Evolutionary conservation across 2,329 filamentous ascomycete genomes (phyloP), one percentile per base, ranked within the genome.

Genomic region (Monosporascus ibericus): DNA sequence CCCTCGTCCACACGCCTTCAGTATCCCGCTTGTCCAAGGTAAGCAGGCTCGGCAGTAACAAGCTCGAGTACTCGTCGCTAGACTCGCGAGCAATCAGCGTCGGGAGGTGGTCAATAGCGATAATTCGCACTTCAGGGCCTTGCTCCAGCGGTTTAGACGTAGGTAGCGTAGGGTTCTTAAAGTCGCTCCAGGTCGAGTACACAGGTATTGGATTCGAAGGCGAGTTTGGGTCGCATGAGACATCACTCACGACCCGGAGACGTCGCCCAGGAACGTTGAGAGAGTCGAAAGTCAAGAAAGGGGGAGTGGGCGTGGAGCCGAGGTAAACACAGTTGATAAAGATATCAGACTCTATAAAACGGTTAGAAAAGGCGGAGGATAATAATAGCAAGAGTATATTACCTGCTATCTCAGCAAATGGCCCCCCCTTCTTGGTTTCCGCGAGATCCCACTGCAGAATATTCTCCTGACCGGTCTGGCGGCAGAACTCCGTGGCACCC

Each of bases 301-400:
- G 22, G 4, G 22, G 22, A 24, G 22, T 24, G 22, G 22, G 22
- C 22, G 22, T 24, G 22, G 22, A 24, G 6, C 48, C 52, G 6
- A 53, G 44, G 42, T 53, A 53, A 30, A 53, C 52, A 11, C 52
- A 52, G 42, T 55, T 55, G 5, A 52, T 25, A 34, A 55, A 24
- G 30, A 55, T 20, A 44, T 49, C 52, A 14, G 27, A 42, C 11
- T 22, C 40, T 18, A 30, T 25, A 37, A 14, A 9, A 30, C 9
- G 27, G 27, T 30, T 30, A 30, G 27, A 30, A 30, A 14, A 30
- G 9, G 27, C 9, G 27, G 27, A 30, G 27, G 27, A 30, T 11
- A 30, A 30, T 5, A 30, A 30, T 30, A 30, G 9, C 27, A 30
- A 30, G 9, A 11, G 27, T 30, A 5, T 30, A 30, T 30, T 30